Percentiles rank a stretch among this genome's conserved stretches.
These are phyloP conservation scores for Hordeum pubiflorum DNA, from an alignment of 202 grass and related monocot genomes.

Conservation along the genomic window DNA sequence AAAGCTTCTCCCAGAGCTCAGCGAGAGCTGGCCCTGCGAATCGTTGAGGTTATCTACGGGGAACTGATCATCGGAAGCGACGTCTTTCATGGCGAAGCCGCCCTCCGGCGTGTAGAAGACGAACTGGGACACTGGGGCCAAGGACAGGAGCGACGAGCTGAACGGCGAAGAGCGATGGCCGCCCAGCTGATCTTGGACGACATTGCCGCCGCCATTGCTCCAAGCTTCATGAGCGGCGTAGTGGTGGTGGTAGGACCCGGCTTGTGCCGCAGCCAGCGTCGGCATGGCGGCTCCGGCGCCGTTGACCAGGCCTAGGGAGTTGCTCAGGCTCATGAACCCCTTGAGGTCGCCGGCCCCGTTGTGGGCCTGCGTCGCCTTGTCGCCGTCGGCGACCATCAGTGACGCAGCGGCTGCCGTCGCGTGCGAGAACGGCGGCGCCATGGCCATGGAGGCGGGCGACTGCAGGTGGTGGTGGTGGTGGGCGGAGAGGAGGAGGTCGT, in stretches of 20 bases:
- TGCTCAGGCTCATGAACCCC: slow-evolving; percentile 37
- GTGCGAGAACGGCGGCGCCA: slow-evolving; percentile 22
- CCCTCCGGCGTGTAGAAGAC: slow-evolving; percentile 58
- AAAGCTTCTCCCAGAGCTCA: slow-evolving; percentile 58
- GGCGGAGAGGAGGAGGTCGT: slow-evolving; percentile 5
- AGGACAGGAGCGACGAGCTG: slow-evolving; percentile 53
- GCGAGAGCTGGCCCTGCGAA: slow-evolving; percentile 45
- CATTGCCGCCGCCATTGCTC: slow-evolving; percentile 5
- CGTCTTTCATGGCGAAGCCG: slow-evolving; percentile 57
- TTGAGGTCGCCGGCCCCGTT: slow-evolving; percentile 7
- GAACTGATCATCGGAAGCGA: slow-evolving; percentile 22
- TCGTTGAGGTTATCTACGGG: slow-evolving; percentile 46
- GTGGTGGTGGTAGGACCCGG: slow-evolving; percentile 23
- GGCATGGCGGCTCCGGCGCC: slow-evolving; percentile 21
- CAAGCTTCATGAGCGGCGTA: slow-evolving; percentile 17
- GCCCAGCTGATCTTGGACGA: slow-evolving; percentile 14
- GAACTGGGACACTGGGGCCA: slow-evolving; percentile 57
- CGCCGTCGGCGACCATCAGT: background rate
- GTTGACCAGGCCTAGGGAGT: slow-evolving; percentile 25
- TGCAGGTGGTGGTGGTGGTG: slow-evolving; percentile 30
- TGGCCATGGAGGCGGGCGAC: slow-evolving; percentile 22
- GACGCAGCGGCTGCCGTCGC: background rate
- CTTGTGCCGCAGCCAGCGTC: slow-evolving; percentile 25
- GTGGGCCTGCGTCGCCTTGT: background rate
- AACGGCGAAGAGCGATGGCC: slow-evolving; percentile 24